Conservation (phyloP, 1,139 yeast species). For the Scheffersomyces parashehatae region DNA sequence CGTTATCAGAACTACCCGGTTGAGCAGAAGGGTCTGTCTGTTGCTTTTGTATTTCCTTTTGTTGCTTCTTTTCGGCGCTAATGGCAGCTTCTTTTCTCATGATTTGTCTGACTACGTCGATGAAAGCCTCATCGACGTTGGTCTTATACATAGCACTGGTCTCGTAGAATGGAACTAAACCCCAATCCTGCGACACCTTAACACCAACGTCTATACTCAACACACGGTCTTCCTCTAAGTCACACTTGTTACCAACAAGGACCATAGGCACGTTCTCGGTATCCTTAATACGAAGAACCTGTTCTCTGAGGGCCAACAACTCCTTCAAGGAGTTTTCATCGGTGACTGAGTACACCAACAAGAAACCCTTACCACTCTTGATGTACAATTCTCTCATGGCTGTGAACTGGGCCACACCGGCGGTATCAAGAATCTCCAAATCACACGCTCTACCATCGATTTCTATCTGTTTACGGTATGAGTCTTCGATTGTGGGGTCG, state of each 20-base stretch:
- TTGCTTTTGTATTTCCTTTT: conserved; percentile 39
- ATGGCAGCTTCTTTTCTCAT: conserved; percentile 68
- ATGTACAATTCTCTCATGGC: conserved; percentile 73
- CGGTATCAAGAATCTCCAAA: conserved; percentile 60
- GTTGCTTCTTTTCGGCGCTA: conserved; percentile 49
- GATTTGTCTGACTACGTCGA: conserved; percentile 86
- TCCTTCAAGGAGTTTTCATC: conserved; percentile 85
- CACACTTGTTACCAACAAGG: conserved; percentile 86
- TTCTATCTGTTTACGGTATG: conserved; percentile 88
- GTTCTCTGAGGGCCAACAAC: conserved; percentile 78
- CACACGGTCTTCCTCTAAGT: conserved; percentile 72
- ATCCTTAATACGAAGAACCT: conserved; percentile 87
- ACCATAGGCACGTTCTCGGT: conserved; percentile 79
- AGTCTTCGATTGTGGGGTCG: conserved; percentile 56
- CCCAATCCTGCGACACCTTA: conserved; percentile 81
- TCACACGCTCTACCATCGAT: conserved; percentile 92
- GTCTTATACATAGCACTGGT: conserved; percentile 90
- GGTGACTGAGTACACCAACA: conserved; percentile 87
- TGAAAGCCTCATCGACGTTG: conserved; percentile 87
- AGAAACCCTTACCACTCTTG: conserved; percentile 29
- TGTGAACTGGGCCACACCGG: conserved; percentile 55
- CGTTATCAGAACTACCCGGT: background rate
- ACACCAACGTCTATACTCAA: conserved; percentile 81
- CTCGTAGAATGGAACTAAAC: conserved; percentile 87
- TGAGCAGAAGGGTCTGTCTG: conserved; percentile 1